Evolutionary conservation across 805 yeast species (phyloP).

Genomic region (Metschnikowia rubicola): DNA sequence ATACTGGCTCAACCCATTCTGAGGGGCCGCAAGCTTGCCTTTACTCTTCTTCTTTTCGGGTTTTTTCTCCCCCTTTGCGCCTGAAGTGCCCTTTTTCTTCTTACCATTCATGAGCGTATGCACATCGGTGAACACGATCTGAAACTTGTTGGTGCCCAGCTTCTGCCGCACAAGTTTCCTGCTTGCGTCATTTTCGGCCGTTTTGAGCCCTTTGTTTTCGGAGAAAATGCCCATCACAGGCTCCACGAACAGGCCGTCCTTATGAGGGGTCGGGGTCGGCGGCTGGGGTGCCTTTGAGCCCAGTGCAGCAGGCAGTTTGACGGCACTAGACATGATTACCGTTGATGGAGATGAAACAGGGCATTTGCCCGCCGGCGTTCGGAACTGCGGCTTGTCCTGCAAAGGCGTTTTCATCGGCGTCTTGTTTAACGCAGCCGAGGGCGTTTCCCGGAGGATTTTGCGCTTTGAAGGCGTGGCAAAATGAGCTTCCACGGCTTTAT

Average conservation of each 20-base stretch:
- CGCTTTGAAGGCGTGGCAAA: conserved; percentile 34
- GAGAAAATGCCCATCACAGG: conserved; percentile 41
- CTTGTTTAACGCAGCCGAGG: conserved; percentile 13
- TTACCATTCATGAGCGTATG: conserved; percentile 21
- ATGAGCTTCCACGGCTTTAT: conserved; percentile 5
- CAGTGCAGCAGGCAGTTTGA: conserved; percentile 19
- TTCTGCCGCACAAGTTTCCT: conserved; percentile 18
- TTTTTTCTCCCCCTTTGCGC: conserved; percentile 4
- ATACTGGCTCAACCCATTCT: neutral
- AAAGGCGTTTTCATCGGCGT: conserved; percentile 15
- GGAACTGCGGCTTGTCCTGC: conserved; percentile 6
- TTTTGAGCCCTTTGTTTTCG: conserved; percentile 18
- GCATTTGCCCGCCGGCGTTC: conserved; percentile 33
- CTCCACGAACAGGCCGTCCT: conserved; percentile 16
- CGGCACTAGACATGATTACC: conserved; percentile 35
- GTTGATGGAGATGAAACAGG: conserved; percentile 41
- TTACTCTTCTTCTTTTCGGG: neutral
- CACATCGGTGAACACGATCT: conserved; percentile 20
- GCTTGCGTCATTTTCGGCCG: neutral
- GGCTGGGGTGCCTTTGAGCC: conserved; percentile 15
- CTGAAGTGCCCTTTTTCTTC: neutral
- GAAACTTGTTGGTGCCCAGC: conserved; percentile 15
- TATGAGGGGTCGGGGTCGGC: conserved; percentile 40
- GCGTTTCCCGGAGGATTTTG: conserved; percentile 24
- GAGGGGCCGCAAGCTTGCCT: neutral